A percentile compares a stretch with the other conserved stretches of the same genome.
These are phyloP conservation scores for Phytophthora aleatoria DNA, from an alignment of 352 stramenopile species.

Conservation along the genomic window DNA sequence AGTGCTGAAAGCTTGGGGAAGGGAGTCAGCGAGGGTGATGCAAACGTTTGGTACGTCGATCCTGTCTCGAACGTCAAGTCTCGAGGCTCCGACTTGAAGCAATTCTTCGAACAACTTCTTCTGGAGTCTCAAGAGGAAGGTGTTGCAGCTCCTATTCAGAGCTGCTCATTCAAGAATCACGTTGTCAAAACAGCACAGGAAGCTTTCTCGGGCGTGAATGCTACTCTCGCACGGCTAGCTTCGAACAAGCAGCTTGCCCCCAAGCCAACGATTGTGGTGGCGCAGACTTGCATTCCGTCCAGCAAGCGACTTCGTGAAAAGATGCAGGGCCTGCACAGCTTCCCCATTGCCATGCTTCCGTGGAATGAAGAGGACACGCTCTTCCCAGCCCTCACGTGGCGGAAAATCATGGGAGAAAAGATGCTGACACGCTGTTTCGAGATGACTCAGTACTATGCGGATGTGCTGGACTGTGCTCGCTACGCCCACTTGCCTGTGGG, in stretches of 20 bases:
- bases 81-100: constrained; percentile 51
- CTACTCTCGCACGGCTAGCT: constrained; percentile 77
- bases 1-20: constrained; percentile 10
- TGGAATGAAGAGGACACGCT: constrained; percentile 77
- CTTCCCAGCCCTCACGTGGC: constrained; percentile 95
- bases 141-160: constrained; percentile 38
- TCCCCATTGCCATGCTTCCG: constrained; percentile 91
- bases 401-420: constrained; percentile 80
- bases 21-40: constrained; percentile 45
- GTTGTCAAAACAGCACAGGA: constrained; percentile 81
- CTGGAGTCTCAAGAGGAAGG: constrained; percentile 44
- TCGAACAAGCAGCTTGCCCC: constrained; percentile 81
- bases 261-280: constrained; percentile 90
- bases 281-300: constrained; percentile 65
- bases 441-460: constrained; percentile 90
- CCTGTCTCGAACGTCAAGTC: constrained; percentile 62
- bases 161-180: constrained; percentile 61
- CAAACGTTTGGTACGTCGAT: constrained; percentile 72
- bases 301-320: constrained; percentile 70
- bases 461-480: constrained; percentile 83
- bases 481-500: constrained; percentile 95
- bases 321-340: constrained; percentile 91
- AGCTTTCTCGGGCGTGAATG: constrained; percentile 89
- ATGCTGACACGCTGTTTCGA: constrained; percentile 79
- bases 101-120: constrained; percentile 60